Conservation (phyloP, 108 stramenopile genomes). For the Epithemia pelagica region DNA sequence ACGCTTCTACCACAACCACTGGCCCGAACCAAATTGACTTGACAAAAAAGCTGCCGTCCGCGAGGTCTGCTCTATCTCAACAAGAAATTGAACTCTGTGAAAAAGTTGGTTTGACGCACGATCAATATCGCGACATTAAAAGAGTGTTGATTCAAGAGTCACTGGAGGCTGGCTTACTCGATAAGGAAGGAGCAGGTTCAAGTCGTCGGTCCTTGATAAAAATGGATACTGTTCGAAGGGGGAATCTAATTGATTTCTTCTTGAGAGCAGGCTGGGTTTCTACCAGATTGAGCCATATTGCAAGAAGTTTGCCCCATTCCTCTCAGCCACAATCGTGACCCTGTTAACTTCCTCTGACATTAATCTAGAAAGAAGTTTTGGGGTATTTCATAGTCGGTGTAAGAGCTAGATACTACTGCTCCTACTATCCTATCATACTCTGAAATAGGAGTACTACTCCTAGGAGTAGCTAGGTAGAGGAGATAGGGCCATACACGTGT, state of each 20-base stretch:
- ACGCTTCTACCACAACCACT: neutral
- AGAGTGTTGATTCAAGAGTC: slow-evolving; percentile 74
- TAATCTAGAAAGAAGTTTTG: too few species aligned
- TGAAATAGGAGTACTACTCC: too few species aligned
- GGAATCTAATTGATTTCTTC: slow-evolving; percentile 73
- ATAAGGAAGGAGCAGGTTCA: slow-evolving; percentile 35
- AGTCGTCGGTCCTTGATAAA: slow-evolving; percentile 46
- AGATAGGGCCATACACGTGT: too few species aligned
- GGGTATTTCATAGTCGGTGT: too few species aligned
- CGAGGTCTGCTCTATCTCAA: slow-evolving; percentile 25
- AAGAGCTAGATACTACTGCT: too few species aligned
- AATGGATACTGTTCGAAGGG: slow-evolving; percentile 61
- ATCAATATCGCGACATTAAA: slow-evolving; percentile 70
- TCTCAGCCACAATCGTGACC: neutral
- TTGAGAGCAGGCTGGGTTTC: slow-evolving; percentile 79
- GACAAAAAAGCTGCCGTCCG: neutral
- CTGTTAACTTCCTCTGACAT: too few species aligned
- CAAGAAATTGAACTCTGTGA: slow-evolving; percentile 66
- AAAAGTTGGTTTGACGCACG: slow-evolving; percentile 45
- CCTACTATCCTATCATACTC: too few species aligned
- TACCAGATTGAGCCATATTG: slow-evolving; percentile 2
- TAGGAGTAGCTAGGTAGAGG: too few species aligned
- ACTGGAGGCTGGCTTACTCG: slow-evolving; percentile 42
- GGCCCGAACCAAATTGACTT: neutral
- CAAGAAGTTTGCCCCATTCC: slow-evolving; percentile 2